A percentile compares a stretch with the other conserved stretches of the same genome.
Conservation (phyloP, 2,329 filamentous ascomycete genomes). For the Phoma sp. region DNA sequence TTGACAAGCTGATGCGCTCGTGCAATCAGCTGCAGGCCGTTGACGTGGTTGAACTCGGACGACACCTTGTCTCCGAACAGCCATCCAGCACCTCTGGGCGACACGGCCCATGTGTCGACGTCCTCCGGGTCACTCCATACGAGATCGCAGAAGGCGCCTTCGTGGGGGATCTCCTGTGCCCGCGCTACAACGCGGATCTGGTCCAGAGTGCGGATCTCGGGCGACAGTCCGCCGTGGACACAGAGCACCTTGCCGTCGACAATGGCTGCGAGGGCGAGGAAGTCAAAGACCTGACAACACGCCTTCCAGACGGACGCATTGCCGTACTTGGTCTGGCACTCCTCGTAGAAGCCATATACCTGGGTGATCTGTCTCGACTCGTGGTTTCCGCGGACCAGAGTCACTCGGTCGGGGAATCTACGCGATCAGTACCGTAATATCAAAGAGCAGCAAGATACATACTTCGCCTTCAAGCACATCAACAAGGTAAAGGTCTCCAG, state of each 20-base stretch:
- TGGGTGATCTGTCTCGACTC: constrained; percentile 99
- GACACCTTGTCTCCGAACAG: constrained; percentile 74
- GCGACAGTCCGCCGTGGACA: constrained; percentile 93
- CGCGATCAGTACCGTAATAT: constrained; percentile 4
- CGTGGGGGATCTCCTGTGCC: constrained; percentile 94
- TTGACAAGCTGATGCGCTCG: constrained; percentile 78
- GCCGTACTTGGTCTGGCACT: constrained; percentile 97
- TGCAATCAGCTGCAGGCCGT: constrained; percentile 73
- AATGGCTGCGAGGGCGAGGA: constrained; percentile 92
- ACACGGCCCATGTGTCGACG: constrained; percentile 73
- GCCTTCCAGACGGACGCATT: constrained; percentile 99
- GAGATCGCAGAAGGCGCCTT: constrained; percentile 97
- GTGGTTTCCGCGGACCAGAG: constrained; percentile 81
- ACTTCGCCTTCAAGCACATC: constrained; percentile 76
- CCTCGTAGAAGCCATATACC: constrained; percentile 99
- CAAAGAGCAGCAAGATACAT: constrained; percentile 26
- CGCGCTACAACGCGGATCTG: constrained; percentile 76
- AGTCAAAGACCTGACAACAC: constrained; percentile 98
- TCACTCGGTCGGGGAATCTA: constrained; percentile 74
- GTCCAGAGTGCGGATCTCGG: constrained; percentile 95
- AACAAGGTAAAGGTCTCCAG: constrained; percentile 75
- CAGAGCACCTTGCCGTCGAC: constrained; percentile 99
- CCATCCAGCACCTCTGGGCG: constrained; percentile 71
- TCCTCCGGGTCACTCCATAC: constrained; percentile 87
- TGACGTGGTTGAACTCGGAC: constrained; percentile 79